These are phyloP conservation scores for Cornus kousa DNA, from an alignment of 148 eudicot species.

Conservation along the genomic window DNA sequence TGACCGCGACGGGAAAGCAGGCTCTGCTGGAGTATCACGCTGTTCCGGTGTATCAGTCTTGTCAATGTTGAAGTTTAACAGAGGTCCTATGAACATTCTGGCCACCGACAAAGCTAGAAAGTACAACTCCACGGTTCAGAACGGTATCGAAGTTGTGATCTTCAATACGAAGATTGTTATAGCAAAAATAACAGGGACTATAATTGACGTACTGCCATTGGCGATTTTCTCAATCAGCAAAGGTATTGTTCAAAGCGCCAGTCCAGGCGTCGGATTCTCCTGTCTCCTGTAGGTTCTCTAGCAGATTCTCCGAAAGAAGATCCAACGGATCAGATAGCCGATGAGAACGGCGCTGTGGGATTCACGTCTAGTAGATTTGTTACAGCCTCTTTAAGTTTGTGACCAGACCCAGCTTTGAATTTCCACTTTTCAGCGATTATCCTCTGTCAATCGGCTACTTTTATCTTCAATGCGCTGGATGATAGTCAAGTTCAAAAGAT, in stretches of 20 bases:
- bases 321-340: constrained; percentile 49
- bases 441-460: no score
- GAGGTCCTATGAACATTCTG: constrained; percentile 73
- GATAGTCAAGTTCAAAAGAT: no score
- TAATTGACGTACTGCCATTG: constrained; percentile 70
- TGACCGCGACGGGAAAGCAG: constrained; percentile 53
- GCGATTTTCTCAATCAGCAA: constrained; percentile 60
- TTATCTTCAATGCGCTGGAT: no score
- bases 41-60: constrained; percentile 64
- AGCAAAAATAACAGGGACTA: constrained; percentile 60
- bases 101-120: constrained; percentile 83
- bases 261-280: constrained; percentile 43
- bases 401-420: no score
- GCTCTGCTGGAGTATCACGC: constrained; percentile 73
- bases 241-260: constrained; percentile 55
- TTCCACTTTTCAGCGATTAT: neutral
- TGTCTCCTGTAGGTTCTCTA: constrained; percentile 29
- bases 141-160: constrained; percentile 71
- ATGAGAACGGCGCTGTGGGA: constrained; percentile 33
- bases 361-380: no score
- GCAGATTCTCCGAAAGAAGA: constrained; percentile 42
- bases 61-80: constrained; percentile 62
- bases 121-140: constrained; percentile 67
- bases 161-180: constrained; percentile 54
- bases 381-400: no score